Conservation (phyloP, 1,284 basidiomycete species). For the Puccinia horiana region DNA sequence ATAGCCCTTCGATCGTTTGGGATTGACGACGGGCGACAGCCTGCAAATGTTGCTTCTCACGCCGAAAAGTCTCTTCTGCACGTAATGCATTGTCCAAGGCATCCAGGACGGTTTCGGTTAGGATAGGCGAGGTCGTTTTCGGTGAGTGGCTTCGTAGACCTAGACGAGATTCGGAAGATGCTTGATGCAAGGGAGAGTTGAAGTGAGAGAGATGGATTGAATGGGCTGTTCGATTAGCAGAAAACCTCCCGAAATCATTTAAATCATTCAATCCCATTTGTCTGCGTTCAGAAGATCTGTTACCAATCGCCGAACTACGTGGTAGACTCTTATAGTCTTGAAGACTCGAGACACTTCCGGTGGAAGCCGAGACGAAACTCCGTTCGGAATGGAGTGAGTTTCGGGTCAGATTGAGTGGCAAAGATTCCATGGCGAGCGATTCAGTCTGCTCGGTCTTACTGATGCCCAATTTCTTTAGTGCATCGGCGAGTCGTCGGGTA, state of each 20-base stretch:
- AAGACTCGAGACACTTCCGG: neutral
- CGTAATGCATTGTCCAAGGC: constrained; percentile 21
- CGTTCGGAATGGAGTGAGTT: constrained; percentile 11
- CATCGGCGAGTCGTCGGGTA: constrained; percentile 3
- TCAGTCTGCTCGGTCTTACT: neutral
- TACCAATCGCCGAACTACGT: neutral
- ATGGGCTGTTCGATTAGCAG: constrained; percentile 1
- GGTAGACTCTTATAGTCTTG: neutral
- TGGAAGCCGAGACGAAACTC: neutral
- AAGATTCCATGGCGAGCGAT: neutral
- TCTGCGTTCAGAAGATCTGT: neutral
- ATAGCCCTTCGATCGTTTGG: constrained; percentile 22
- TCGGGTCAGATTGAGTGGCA: neutral
- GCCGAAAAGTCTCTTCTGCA: constrained; percentile 26
- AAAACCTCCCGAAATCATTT: neutral
- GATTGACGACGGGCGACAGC: constrained; percentile 28
- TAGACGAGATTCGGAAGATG: neutral
- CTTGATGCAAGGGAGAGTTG: neutral
- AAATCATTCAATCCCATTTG: neutral
- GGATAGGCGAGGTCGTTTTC: neutral
- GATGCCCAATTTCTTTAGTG: neutral
- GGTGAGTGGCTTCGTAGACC: neutral
- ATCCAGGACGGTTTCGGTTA: constrained; percentile 22
- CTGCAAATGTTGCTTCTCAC: constrained; percentile 37
- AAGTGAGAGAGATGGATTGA: constrained; percentile 12